Conservation (phyloP, 805 yeast genomes). For the Scheffersomyces stipitis region DNA sequence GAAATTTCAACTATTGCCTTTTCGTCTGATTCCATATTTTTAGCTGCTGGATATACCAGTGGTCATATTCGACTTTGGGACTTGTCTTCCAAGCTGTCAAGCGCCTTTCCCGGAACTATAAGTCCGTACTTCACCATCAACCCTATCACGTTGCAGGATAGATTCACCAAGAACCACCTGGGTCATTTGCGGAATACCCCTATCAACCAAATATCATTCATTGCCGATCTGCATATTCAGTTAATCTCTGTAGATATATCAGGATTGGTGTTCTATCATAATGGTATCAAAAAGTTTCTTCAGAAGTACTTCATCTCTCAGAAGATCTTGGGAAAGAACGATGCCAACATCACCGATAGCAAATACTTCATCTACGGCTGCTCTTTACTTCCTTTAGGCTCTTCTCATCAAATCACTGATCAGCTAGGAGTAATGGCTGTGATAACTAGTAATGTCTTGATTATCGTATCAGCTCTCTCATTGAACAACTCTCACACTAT, state of each 20-base stretch:
- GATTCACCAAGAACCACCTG: slow-evolving; percentile 20
- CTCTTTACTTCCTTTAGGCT: slow-evolving; percentile 60
- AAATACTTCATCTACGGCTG: slow-evolving; percentile 28
- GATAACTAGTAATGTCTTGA: slow-evolving; percentile 50
- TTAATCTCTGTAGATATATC: slow-evolving; percentile 33
- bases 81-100: slow-evolving; percentile 28
- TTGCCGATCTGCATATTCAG: slow-evolving; percentile 27
- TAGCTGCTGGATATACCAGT: slow-evolving; percentile 65
- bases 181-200: slow-evolving; percentile 30
- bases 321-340: slow-evolving; percentile 51
- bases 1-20: slow-evolving; percentile 54
- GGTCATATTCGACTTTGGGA: slow-evolving; percentile 78
- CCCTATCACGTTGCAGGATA: slow-evolving; percentile 24
- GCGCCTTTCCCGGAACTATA: slow-evolving; percentile 49
- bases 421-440: slow-evolving; percentile 59
- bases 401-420: slow-evolving; percentile 54
- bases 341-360: slow-evolving; percentile 15
- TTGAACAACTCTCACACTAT: slow-evolving; percentile 36
- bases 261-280: slow-evolving; percentile 59
- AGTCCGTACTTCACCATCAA: slow-evolving; percentile 20
- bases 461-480: slow-evolving; percentile 51
- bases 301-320: slow-evolving; percentile 49
- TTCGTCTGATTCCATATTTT: slow-evolving; percentile 65
- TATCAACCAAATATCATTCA: slow-evolving; percentile 24
- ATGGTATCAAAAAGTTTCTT: slow-evolving; percentile 57